Evolutionary conservation across 257 asterid species (phyloP).

Genomic region (Dorcoceras hygrometricum): DNA sequence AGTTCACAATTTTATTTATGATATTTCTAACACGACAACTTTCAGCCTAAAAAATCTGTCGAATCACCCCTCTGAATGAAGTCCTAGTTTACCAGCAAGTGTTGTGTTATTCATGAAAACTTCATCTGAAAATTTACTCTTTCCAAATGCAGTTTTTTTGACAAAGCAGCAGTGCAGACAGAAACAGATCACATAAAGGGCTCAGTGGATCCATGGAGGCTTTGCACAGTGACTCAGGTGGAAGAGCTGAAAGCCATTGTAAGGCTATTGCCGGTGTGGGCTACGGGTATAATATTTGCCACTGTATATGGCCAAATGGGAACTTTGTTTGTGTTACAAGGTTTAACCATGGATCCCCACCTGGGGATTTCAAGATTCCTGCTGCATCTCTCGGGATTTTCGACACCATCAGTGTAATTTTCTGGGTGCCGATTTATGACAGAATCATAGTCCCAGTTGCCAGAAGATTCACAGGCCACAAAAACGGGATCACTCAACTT

Average conservation of each 20-base stretch:
- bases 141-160: slow-evolving; percentile 48
- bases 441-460: slow-evolving; percentile 47
- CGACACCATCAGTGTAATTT: slow-evolving; percentile 58
- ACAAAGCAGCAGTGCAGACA: slow-evolving; percentile 64
- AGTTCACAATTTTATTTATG: background rate
- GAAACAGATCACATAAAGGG: slow-evolving; percentile 40
- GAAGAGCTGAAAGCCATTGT: slow-evolving; percentile 61
- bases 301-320: slow-evolving; percentile 69
- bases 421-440: slow-evolving; percentile 65
- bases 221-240: slow-evolving; percentile 65
- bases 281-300: slow-evolving; percentile 62
- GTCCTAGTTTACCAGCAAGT: background rate
- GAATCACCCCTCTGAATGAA: background rate
- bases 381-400: slow-evolving; percentile 58
- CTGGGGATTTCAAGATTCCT: slow-evolving; percentile 48
- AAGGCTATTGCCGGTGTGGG: slow-evolving; percentile 56
- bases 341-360: slow-evolving; percentile 51
- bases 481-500: slow-evolving; percentile 64
- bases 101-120: background rate
- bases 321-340: slow-evolving; percentile 63
- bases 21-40: no score
- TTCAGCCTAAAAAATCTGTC: background rate
- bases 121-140: background rate
- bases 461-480: slow-evolving; percentile 44
- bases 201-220: slow-evolving; percentile 42